Evolutionary conservation across 1,284 basidiomycete genomes (phyloP), one percentile per base, ranked within the genome.

Genomic region (Malassezia japonica): DNA sequence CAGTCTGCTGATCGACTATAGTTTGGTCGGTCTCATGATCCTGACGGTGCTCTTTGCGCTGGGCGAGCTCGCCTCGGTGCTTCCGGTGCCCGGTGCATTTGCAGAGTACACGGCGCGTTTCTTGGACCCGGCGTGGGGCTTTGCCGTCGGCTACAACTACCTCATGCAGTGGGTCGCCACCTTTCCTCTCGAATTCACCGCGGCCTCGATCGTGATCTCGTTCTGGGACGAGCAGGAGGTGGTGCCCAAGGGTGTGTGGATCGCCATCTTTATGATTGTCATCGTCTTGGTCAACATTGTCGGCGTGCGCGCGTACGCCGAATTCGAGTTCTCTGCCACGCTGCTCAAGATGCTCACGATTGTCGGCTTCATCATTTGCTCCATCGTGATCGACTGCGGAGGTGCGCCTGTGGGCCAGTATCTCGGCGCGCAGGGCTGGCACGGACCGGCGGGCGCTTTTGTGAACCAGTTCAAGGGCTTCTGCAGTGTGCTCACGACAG

Each of bases 51-150:
- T 70, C 48, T 61, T 64, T 21, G 62, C 61, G 2, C 58, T 70
- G 2, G 64, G 64, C n/a, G 68, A 70, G 37, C 59, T 70, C 53
- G 56, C 60, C 0, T 51, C 62, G 6, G 48, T 62, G 32, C 50
- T 64, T 13, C 66, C 68, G 7, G 62, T 69, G n/a, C 59, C 61
- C 2, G 68, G 68, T 4, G 60, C 61, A 5, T 70, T 70, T 39
- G 56, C 62, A 37, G 56, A 61, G 21, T 69, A 65, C 29, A 59
- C 62, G 7, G 53, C 54, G 10, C 62, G 65, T 2, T 69, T 63
- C 42, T 54, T 70, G 29, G 84, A 86, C 66, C 84, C 84, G 40
- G 81, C 84, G 3, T 76, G 83, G 45, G 84, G 84, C 33, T 85
- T 85, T 63, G 82, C 83, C 4, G 77, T 70, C 2, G 68, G 68